Evolutionary conservation across 2,329 filamentous ascomycete species (phyloP).

Genomic region (Arthroderma sp.): DNA sequence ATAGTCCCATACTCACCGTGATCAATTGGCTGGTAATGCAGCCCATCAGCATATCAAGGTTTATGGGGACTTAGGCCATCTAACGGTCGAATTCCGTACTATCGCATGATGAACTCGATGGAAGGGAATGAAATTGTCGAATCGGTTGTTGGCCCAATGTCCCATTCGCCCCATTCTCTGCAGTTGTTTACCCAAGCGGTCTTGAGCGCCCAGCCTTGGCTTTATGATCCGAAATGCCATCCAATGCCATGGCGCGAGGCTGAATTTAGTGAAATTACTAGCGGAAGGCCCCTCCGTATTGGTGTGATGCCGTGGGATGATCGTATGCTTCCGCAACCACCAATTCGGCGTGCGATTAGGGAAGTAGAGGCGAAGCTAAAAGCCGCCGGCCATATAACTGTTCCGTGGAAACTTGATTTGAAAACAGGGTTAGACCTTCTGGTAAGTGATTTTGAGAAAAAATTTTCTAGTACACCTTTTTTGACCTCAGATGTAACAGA

Average conservation of each 20-base stretch:
- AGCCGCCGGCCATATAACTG: conserved; percentile 35
- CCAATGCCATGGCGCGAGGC: conserved; percentile 26
- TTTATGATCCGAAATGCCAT: conserved; percentile 24
- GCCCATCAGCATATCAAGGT: conserved; percentile 37
- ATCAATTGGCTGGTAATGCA: too few relatives aligned
- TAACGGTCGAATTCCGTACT: conserved; percentile 41
- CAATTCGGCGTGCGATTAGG: conserved; percentile 42
- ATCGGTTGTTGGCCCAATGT: conserved; percentile 28
- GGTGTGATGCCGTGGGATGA: conserved; percentile 43
- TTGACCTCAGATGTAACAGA: too few relatives aligned
- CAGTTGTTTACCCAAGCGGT: conserved; percentile 24
- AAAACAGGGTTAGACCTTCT: too few relatives aligned
- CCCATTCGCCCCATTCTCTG: conserved; percentile 20
- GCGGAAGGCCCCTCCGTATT: conserved; percentile 24
- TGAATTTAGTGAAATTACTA: conserved; percentile 10
- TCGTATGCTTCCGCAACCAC: conserved; percentile 40
- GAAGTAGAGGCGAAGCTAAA: conserved; percentile 37
- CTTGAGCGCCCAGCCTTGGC: conserved; percentile 24
- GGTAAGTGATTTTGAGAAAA: too few relatives aligned
- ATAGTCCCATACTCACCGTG: too few relatives aligned
- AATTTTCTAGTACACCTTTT: too few relatives aligned
- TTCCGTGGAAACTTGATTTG: too few relatives aligned
- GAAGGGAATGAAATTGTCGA: conserved; percentile 28
- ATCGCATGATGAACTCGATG: conserved; percentile 38
- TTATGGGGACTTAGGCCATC: conserved; percentile 42